Evolutionary conservation across 805 yeast genomes (phyloP), one percentile per base, ranked within the genome.

Genomic region (Suhomyces sp.): DNA sequence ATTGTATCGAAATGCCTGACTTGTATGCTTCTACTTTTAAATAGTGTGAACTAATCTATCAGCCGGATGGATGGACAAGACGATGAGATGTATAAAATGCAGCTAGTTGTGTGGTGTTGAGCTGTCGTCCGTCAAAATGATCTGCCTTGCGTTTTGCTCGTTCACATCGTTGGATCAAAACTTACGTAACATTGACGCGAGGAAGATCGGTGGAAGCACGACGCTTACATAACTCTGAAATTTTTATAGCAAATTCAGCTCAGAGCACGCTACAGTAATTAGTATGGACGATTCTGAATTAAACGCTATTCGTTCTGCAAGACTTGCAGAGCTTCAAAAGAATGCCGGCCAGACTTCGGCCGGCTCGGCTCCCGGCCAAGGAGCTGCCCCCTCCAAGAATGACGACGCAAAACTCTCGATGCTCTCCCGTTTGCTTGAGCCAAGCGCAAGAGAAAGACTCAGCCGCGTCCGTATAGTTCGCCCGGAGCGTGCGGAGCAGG

Each of bases 221-320:
- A 27, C 29, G 39, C 9, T 33, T 17, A 17, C 21, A 17, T 17
- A 37, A n/a, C 39, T 15, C 8, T n/a, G 5, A n/a, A 37, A 19
- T 9, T 19, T 15, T n/a, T n/a, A 37, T 13, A 12, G n/a, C 12
- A 37, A n/a, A 37, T 19, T 17, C 41, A 19, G 9, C 19, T 31
- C 40, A n/a, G 15, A 35, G 13, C 41, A 19, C 13, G 19, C 41
- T 19, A 37, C 41, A 5, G 4, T 8, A 4, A 2, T 17, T 8
- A 9, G 8, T 21, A 90, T 91, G 97, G 97, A 89, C 61, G 93
- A 90, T 65, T 70, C 84, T 20, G 99, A 93, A 68, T 75, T 93
- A 53, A 84, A 86, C 59, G 97, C 97, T 29, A 88, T 93, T 57
- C 82, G 98, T 60, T 90, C 89, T 44, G 97, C 97, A n/a, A 81